Conservation (phyloP, 1,284 basidiomycete species). For the Ceratorhiza oryzae-sativae region DNA sequence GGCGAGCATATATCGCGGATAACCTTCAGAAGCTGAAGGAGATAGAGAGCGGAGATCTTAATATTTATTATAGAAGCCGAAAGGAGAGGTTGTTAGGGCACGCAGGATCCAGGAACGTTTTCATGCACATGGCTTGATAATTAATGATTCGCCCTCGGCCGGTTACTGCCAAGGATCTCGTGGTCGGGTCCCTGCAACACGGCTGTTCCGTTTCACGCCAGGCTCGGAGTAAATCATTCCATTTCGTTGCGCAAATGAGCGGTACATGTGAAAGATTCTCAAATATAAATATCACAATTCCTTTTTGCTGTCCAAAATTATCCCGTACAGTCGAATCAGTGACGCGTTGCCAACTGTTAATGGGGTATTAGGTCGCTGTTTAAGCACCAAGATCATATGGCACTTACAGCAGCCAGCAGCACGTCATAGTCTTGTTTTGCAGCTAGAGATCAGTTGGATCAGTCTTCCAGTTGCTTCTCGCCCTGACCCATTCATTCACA, state of each 20-base stretch:
- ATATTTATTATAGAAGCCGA: background rate
- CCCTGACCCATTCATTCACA: slow-evolving; percentile 42
- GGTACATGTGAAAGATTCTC: background rate
- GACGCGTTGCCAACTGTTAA: slow-evolving; percentile 22
- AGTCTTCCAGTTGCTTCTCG: background rate
- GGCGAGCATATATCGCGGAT: background rate
- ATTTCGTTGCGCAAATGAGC: background rate
- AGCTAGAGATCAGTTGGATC: slow-evolving; percentile 49
- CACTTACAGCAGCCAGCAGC: slow-evolving; percentile 62
- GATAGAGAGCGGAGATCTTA: background rate
- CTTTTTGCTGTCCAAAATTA: background rate
- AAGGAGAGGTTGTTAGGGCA: background rate
- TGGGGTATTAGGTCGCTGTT: background rate
- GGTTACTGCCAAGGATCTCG: slow-evolving; percentile 3
- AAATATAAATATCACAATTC: slow-evolving; percentile 5
- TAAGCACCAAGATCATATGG: background rate
- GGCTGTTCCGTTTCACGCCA: background rate
- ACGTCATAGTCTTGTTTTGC: slow-evolving; percentile 83
- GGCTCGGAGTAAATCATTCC: background rate
- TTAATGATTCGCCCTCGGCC: background rate
- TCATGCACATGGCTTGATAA: background rate
- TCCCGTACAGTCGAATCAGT: background rate
- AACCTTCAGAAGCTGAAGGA: slow-evolving; percentile 13
- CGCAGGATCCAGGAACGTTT: background rate
- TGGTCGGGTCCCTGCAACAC: background rate